phyloP scores from a whole-genome alignment of 1,284 basidiomycete genomes.

The Melampsora americana region DNA sequence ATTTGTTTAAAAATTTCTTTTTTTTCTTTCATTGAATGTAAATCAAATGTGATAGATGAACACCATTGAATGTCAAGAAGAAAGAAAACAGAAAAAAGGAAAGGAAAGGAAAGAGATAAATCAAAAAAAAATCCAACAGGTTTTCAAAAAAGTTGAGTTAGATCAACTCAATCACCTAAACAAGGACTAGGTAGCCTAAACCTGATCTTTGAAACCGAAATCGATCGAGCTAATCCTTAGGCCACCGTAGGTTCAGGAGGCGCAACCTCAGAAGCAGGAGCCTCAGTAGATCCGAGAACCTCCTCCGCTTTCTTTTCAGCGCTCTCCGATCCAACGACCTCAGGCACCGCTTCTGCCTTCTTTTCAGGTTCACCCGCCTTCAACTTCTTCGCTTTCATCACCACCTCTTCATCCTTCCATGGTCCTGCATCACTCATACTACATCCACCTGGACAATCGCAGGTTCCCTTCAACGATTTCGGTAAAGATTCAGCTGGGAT shows the following conservation, averaged over 20 bases:
- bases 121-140: no score
- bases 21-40: no score
- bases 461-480: conserved; percentile 76
- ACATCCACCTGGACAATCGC: conserved; percentile 76
- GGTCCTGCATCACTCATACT: conserved; percentile 86
- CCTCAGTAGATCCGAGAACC: not conserved
- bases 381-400: conserved; percentile 48
- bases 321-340: no score
- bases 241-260: not conserved
- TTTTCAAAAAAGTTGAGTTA: not conserved
- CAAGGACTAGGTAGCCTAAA: not conserved
- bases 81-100: not conserved
- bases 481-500: conserved; percentile 82
- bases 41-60: no score
- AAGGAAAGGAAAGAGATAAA: not conserved
- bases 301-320: conserved; percentile 46
- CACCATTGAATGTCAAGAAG: no score
- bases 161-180: not conserved
- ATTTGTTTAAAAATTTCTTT: no score
- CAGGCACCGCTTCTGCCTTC: not conserved
- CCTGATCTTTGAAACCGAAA: not conserved
- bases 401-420: conserved; percentile 65
- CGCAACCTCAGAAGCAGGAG: not conserved
- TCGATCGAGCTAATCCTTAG: not conserved
- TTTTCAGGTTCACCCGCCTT: conserved; percentile 16